Evolutionary conservation across 2,329 filamentous ascomycete species (phyloP).

Genomic region (Lachnum nothofagi): DNA sequence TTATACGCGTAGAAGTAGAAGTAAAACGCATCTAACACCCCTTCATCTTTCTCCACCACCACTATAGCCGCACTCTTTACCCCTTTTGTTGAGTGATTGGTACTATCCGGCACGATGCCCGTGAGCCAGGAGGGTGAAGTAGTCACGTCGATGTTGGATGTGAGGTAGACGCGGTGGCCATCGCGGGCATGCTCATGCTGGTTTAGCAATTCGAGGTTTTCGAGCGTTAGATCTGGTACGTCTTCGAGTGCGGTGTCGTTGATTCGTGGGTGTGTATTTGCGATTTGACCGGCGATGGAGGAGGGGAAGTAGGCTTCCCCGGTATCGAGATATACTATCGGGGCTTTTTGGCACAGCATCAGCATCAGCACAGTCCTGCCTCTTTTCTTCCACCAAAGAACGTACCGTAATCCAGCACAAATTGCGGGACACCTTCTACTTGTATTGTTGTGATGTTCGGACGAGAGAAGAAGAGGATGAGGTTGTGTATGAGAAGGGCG

Average conservation of each 20-base stretch:
- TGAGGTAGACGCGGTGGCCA: slow-evolving; percentile 44
- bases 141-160: slow-evolving; percentile 44
- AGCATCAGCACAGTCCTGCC: not conserved
- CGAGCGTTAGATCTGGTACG: slow-evolving; percentile 38
- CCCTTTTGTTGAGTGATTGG: slow-evolving; percentile 43
- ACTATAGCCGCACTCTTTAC: slow-evolving; percentile 50
- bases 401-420: slow-evolving; percentile 43
- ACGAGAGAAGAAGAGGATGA: too few species aligned
- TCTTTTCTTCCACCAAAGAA: too few species aligned
- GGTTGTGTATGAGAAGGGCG: slow-evolving; percentile 18
- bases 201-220: slow-evolving; percentile 46
- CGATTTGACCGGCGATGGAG: slow-evolving; percentile 42
- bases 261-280: slow-evolving; percentile 42
- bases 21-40: slow-evolving; percentile 35
- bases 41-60: slow-evolving; percentile 52
- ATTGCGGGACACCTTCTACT: slow-evolving; percentile 36
- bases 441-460: too few species aligned
- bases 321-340: slow-evolving; percentile 46
- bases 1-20: slow-evolving; percentile 36
- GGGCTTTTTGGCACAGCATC: slow-evolving; percentile 36
- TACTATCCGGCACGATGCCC: slow-evolving; percentile 48
- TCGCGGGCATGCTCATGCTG: slow-evolving; percentile 32
- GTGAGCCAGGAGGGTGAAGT: slow-evolving; percentile 43
- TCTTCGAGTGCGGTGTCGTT: slow-evolving; percentile 38
- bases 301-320: slow-evolving; percentile 46